These are phyloP conservation scores for Lactifluus subvellereus DNA, from an alignment of 768 basidiomycete species.

Conservation along the genomic window DNA sequence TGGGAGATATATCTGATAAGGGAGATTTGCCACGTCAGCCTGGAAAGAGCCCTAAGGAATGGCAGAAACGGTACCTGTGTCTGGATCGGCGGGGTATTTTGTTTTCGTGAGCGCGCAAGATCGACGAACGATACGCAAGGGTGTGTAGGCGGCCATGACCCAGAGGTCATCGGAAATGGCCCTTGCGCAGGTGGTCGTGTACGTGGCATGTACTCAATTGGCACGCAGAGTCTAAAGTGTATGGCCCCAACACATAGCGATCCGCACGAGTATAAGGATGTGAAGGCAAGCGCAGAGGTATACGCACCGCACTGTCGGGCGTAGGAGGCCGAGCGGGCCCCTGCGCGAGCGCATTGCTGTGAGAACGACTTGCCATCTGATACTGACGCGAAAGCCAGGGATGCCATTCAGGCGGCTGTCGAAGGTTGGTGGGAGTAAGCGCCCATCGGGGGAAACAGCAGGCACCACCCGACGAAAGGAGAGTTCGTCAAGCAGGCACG, in stretches of 20 bases:
- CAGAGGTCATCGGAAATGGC: conserved; percentile 1
- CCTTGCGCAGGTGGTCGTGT: conserved; percentile 14
- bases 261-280: not conserved
- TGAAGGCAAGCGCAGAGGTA: not conserved
- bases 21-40: not conserved
- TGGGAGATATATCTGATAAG: conserved; percentile 17
- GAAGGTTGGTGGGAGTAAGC: conserved; percentile 16
- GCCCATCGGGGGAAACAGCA: not conserved
- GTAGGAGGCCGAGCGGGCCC: not conserved
- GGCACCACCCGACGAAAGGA: conserved; percentile 12
- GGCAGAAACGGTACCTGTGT: conserved; percentile 8
- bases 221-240: conserved; percentile 13
- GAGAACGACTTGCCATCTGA: conserved; percentile 14
- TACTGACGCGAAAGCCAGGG: conserved; percentile 17
- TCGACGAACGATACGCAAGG: conserved; percentile 13
- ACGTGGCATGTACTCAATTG: conserved; percentile 11
- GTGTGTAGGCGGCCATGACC: not conserved
- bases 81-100: conserved; percentile 6
- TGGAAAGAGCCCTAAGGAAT: not conserved
- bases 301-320: conserved; percentile 13
- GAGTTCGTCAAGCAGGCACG: conserved; percentile 6
- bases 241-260: not conserved
- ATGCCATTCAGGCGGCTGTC: conserved; percentile 16
- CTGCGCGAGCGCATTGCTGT: conserved; percentile 3
- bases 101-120: not conserved